Percentiles rank a stretch among this genome's conserved stretches.
Conservation (phyloP, 2,329 filamentous ascomycete species). For the Beauveria scarabaeidicola region DNA sequence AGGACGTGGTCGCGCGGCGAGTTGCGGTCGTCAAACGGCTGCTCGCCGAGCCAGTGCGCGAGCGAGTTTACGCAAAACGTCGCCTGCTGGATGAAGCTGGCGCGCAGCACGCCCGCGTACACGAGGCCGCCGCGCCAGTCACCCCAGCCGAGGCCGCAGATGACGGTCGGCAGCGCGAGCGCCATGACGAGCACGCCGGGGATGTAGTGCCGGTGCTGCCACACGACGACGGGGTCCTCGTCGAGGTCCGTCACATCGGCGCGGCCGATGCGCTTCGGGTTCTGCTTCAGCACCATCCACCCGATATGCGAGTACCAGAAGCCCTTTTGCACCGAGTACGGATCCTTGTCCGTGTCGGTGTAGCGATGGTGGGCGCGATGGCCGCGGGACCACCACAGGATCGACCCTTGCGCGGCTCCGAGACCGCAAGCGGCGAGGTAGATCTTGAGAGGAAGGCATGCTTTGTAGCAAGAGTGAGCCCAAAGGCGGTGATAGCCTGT, state of each 20-base stretch:
- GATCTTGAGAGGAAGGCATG: conserved; percentile 64
- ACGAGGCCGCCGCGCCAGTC: conserved; percentile 77
- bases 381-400: conserved; percentile 82
- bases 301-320: conserved; percentile 70
- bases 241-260: conserved; percentile 85
- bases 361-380: conserved; percentile 86
- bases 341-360: conserved; percentile 87
- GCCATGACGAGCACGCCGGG: conserved; percentile 72
- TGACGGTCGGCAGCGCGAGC: conserved; percentile 63
- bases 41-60: conserved; percentile 84
- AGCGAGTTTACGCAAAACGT: conserved; percentile 91
- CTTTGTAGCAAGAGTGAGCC: conserved; percentile 80
- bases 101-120: conserved; percentile 76
- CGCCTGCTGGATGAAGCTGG: conserved; percentile 86
- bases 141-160: conserved; percentile 70
- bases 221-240: conserved; percentile 75
- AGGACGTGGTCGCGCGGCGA: conserved; percentile 81
- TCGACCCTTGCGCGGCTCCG: conserved; percentile 77
- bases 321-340: conserved; percentile 84
- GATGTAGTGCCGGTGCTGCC: conserved; percentile 82
- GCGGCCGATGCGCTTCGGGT: conserved; percentile 79
- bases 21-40: conserved; percentile 90
- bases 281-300: conserved; percentile 93
- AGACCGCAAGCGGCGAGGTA: conserved; percentile 75
- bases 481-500: conserved; percentile 58